A percentile compares a stretch with the other conserved stretches of the same genome.
phyloP scores from a whole-genome alignment of 2,329 filamentous ascomycete genomes.

The Paraphoma sp. region DNA sequence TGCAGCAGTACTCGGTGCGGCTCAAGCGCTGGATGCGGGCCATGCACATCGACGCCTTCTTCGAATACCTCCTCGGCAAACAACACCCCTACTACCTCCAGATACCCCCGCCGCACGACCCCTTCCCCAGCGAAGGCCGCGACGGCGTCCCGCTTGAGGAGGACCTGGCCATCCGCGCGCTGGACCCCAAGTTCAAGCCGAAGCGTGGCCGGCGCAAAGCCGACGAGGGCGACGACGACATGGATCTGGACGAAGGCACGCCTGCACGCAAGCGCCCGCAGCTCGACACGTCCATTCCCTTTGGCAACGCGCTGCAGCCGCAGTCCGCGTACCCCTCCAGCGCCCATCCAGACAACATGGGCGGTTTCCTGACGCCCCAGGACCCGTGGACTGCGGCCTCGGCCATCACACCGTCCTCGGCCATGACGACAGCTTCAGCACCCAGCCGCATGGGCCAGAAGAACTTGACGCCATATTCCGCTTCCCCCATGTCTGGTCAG shows the following conservation, averaged over 20 bases:
- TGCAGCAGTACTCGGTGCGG: constrained; percentile 92
- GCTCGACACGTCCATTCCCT: constrained; percentile 60
- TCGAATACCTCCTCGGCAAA: constrained; percentile 84
- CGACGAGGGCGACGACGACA: constrained; percentile 62
- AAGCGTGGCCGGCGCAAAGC: constrained; percentile 69
- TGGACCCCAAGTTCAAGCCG: constrained; percentile 76
- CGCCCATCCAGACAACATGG: constrained; percentile 63
- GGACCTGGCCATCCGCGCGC: constrained; percentile 83
- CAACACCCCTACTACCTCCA: constrained; percentile 80
- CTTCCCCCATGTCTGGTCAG: constrained; percentile 50
- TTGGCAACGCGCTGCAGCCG: constrained; percentile 45
- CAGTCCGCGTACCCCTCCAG: constrained; percentile 61
- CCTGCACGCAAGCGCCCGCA: constrained; percentile 65
- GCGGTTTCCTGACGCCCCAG: constrained; percentile 48
- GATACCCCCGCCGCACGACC: constrained; percentile 70
- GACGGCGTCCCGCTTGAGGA: constrained; percentile 87
- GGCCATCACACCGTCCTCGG: constrained; percentile 47
- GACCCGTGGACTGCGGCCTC: constrained; percentile 56
- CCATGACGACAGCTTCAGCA: constrained; percentile 43
- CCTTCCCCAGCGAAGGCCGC: constrained; percentile 69
- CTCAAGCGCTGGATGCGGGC: constrained; percentile 98
- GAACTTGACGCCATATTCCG: constrained; percentile 50
- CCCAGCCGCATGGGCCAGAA: constrained; percentile 42
- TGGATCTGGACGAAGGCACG: constrained; percentile 54
- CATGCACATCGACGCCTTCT: constrained; percentile 94